Percentiles rank a stretch among this genome's conserved stretches.
Conservation (phyloP, 179 eudicot genomes). For the Heliamphora pulchella region DNA sequence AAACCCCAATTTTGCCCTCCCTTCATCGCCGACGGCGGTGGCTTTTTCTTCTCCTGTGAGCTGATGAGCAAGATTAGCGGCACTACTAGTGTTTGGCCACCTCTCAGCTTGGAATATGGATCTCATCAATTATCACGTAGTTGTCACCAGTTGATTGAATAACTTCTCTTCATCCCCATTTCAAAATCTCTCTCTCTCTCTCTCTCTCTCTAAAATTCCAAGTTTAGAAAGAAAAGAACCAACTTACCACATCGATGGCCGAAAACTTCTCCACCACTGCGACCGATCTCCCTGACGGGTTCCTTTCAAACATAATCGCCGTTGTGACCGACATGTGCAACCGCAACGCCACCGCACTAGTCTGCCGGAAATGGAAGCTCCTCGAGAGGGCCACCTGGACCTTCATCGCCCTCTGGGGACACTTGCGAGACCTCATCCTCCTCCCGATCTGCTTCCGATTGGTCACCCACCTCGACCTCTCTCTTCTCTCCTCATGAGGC, state of each 20-base stretch:
- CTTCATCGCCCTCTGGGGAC: conserved; percentile 62
- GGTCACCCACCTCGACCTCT: conserved; percentile 61
- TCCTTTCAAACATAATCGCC: conserved; percentile 49
- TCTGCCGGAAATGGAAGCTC: conserved; percentile 45
- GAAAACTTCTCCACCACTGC: not conserved
- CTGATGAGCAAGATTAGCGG: too few relatives aligned
- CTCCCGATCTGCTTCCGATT: conserved; percentile 55
- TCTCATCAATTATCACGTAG: not conserved
- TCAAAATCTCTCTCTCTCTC: not conserved
- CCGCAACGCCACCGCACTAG: conserved; percentile 67
- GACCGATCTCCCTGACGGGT: conserved; percentile 61
- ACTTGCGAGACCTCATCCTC: conserved; percentile 51
- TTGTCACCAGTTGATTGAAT: not conserved
- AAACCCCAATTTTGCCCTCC: too few relatives aligned
- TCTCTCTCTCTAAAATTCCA: not conserved
- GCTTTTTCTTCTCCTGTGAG: too few relatives aligned
- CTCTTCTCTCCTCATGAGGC: conserved; percentile 86
- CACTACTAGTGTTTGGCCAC: too few relatives aligned
- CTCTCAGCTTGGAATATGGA: not conserved
- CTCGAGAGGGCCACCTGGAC: conserved; percentile 67
- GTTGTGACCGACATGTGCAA: conserved; percentile 41
- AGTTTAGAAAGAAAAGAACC: too few relatives aligned
- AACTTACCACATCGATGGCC: not conserved
- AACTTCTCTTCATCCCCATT: not conserved
- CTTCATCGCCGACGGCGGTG: too few relatives aligned